Conservation (phyloP, 116 monocot species). For the Trichopus zeylanicus region DNA sequence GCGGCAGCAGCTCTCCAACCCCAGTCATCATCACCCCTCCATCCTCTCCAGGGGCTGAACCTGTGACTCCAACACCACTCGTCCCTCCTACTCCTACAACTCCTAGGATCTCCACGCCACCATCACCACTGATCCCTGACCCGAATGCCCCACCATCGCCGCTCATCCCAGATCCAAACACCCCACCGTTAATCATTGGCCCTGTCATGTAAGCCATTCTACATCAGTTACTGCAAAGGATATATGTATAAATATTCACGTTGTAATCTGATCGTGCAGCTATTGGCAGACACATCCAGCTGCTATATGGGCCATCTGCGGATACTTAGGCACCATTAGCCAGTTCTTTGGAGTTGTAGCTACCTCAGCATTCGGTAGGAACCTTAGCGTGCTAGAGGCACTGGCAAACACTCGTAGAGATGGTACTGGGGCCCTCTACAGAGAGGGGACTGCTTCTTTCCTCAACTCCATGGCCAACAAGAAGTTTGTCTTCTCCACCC, state of each 20-base stretch:
- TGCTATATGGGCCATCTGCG: no score
- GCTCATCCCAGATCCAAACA: constrained; percentile 13
- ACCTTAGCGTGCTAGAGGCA: constrained; percentile 31
- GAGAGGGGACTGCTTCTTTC: constrained; percentile 56
- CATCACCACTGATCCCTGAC: no score
- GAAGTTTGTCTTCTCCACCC: constrained; percentile 35
- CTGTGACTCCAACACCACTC: not conserved
- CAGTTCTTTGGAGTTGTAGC: constrained; percentile 28
- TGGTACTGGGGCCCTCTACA: constrained; percentile 49
- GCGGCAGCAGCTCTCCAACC: no score
- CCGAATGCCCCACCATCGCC: no score
- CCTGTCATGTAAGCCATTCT: constrained; percentile 38
- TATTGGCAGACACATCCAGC: constrained; percentile 62
- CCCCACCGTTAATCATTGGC: constrained; percentile 12
- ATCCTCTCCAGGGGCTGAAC: not conserved
- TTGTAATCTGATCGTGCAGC: no score
- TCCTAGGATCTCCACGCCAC: constrained; percentile 6
- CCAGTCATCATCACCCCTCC: no score
- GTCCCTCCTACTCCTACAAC: constrained; percentile 7
- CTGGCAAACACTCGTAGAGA: constrained; percentile 40
- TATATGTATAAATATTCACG: not conserved
- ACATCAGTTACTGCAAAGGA: not conserved
- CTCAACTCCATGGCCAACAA: constrained; percentile 58
- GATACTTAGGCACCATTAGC: constrained; percentile 27
- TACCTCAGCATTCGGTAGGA: constrained; percentile 16